phyloP scores from a whole-genome alignment of 1,139 yeast species.

The Maudiozyma humilis region DNA sequence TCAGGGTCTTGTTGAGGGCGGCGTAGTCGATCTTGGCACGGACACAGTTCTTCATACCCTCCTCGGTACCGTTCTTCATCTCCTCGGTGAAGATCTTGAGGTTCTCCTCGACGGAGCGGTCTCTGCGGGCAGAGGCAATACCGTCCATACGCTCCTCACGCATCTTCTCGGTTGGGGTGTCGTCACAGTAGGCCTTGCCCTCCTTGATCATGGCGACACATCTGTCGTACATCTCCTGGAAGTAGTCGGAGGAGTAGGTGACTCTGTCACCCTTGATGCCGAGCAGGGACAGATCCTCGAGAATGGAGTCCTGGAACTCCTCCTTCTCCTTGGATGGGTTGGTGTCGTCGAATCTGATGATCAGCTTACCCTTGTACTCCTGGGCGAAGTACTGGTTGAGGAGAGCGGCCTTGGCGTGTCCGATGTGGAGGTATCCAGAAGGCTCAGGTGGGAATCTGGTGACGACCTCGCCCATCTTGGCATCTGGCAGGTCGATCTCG shows the following conservation, averaged over 20 bases:
- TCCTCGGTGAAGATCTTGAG: slow-evolving; percentile 74
- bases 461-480: slow-evolving; percentile 86
- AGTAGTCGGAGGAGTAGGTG: slow-evolving; percentile 88
- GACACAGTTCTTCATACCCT: slow-evolving; percentile 78
- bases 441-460: slow-evolving; percentile 89
- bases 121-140: slow-evolving; percentile 81
- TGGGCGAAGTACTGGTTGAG: slow-evolving; percentile 93
- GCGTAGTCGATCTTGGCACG: slow-evolving; percentile 92
- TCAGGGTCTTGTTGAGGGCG: slow-evolving; percentile 82
- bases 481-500: slow-evolving; percentile 86
- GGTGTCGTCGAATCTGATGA: slow-evolving; percentile 93
- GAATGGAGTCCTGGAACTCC: slow-evolving; percentile 85
- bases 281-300: slow-evolving; percentile 78
- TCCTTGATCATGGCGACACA: slow-evolving; percentile 82
- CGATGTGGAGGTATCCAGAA: slow-evolving; percentile 91
- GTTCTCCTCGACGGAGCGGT: slow-evolving; percentile 84
- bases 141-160: slow-evolving; percentile 98
- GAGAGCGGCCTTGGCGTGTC: slow-evolving; percentile 96
- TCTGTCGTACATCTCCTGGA: slow-evolving; percentile 78
- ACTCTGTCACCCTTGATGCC: slow-evolving; percentile 86
- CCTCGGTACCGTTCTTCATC: slow-evolving; percentile 89
- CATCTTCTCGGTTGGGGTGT: slow-evolving; percentile 87
- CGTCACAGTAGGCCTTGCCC: slow-evolving; percentile 95
- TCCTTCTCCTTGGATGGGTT: slow-evolving; percentile 91
- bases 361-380: slow-evolving; percentile 86